A percentile compares a stretch with the other conserved stretches of the same genome.
phyloP scores from a whole-genome alignment of 1,284 basidiomycete genomes.

The Trichosporon ovoides region DNA sequence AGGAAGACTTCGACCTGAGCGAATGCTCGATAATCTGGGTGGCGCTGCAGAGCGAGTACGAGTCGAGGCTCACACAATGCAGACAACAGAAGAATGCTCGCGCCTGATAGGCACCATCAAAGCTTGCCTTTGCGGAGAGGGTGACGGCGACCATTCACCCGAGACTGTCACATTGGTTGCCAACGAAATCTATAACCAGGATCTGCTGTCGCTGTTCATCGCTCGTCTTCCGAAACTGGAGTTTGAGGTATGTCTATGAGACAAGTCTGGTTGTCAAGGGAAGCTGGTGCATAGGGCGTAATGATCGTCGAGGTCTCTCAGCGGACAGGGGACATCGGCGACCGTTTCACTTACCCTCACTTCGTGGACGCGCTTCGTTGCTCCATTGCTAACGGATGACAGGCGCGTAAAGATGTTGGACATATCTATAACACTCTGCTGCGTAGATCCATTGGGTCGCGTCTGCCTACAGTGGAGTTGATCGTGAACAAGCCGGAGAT shows the following conservation, averaged over 20 bases:
- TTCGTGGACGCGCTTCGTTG: too few species aligned
- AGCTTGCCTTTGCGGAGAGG: slow-evolving; percentile 32
- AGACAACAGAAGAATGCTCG: slow-evolving; percentile 33
- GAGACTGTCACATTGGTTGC: slow-evolving; percentile 87
- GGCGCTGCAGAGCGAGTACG: neutral
- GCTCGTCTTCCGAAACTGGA: slow-evolving; percentile 79
- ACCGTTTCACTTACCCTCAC: too few species aligned
- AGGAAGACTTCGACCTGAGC: too few species aligned
- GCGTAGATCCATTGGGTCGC: slow-evolving; percentile 84
- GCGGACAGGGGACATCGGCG: too few species aligned
- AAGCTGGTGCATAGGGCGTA: neutral
- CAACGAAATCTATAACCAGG: slow-evolving; percentile 89
- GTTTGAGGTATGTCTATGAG: slow-evolving; percentile 70
- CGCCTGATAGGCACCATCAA: slow-evolving; percentile 33
- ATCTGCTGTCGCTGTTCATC: slow-evolving; percentile 77
- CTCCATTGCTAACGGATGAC: neutral
- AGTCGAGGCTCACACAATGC: neutral
- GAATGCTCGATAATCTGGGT: too few species aligned
- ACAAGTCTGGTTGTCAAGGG: neutral
- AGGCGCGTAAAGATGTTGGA: slow-evolving; percentile 80
- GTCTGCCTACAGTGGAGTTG: slow-evolving; percentile 93
- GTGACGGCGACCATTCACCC: slow-evolving; percentile 53
- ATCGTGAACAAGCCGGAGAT: slow-evolving; percentile 78
- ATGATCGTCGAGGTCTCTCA: neutral
- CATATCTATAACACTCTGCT: slow-evolving; percentile 97